phyloP scores from a whole-genome alignment of 2,329 filamentous ascomycete genomes.

The Talaromyces sp. region DNA sequence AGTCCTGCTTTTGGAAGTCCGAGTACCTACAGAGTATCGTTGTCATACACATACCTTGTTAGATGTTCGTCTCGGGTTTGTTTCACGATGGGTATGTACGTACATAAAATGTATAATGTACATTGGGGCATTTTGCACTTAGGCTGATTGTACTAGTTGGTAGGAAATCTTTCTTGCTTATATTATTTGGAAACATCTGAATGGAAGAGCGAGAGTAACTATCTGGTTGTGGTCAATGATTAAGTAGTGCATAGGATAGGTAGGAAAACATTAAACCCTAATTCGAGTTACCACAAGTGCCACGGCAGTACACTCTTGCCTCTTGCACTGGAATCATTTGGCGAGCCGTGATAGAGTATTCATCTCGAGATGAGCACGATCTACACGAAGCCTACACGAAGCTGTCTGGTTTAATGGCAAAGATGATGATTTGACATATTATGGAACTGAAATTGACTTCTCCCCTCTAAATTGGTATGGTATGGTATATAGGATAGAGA shows the following conservation, averaged over 20 bases:
- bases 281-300: not conserved
- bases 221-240: not conserved
- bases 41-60: not conserved
- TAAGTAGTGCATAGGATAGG: not conserved
- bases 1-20: not conserved
- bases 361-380: not conserved
- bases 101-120: not conserved
- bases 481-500: not conserved
- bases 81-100: not conserved
- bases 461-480: constrained; percentile 4
- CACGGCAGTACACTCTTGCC: not conserved
- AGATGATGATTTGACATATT: not conserved
- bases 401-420: not conserved
- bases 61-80: not conserved
- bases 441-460: not conserved
- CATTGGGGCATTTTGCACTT: not conserved
- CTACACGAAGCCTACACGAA: not conserved
- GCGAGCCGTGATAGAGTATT: not conserved
- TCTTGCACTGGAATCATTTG: not conserved
- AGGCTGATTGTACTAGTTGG: not conserved
- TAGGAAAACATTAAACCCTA: not conserved
- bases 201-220: not conserved
- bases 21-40: not conserved
- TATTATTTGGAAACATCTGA: not conserved
- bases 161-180: not conserved